Percentiles rank a stretch among this genome's conserved stretches.
phyloP scores from a whole-genome alignment of 2,329 filamentous ascomycete species.

The Penicillium hordei region DNA sequence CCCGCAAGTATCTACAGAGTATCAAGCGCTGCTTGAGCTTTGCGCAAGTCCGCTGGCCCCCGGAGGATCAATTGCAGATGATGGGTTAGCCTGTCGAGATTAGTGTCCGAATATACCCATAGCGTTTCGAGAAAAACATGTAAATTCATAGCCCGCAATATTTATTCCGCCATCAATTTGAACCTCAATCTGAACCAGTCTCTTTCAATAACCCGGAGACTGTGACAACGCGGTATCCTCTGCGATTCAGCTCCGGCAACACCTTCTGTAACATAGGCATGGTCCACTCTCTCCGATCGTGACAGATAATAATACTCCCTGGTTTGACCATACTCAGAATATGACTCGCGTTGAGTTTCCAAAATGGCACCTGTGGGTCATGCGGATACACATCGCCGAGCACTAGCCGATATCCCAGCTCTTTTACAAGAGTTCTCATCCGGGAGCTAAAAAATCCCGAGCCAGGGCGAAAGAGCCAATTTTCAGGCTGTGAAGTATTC shows the following conservation, averaged over 20 bases:
- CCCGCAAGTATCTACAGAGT: slow-evolving; percentile 92
- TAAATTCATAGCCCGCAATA: background rate
- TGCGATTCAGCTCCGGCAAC: slow-evolving; percentile 66
- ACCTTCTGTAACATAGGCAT: slow-evolving; percentile 72
- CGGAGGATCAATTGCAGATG: slow-evolving; percentile 84
- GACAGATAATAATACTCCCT: slow-evolving; percentile 79
- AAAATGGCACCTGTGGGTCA: slow-evolving; percentile 77
- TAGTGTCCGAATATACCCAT: slow-evolving; percentile 15
- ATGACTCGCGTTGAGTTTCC: slow-evolving; percentile 71
- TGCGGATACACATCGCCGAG: slow-evolving; percentile 85
- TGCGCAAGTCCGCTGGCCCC: slow-evolving; percentile 94
- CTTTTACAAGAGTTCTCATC: slow-evolving; percentile 63
- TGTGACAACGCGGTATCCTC: slow-evolving; percentile 71
- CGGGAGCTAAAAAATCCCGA: slow-evolving; percentile 75
- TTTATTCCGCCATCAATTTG: background rate
- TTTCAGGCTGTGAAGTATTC: slow-evolving; percentile 42
- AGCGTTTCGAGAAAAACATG: slow-evolving; percentile 6
- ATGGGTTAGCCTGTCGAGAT: slow-evolving; percentile 68
- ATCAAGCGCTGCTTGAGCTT: slow-evolving; percentile 97
- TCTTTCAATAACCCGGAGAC: slow-evolving; percentile 64
- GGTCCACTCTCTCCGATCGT: slow-evolving; percentile 83
- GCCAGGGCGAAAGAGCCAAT: slow-evolving; percentile 76
- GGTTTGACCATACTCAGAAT: slow-evolving; percentile 75
- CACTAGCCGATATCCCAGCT: slow-evolving; percentile 69
- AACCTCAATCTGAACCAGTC: slow-evolving; percentile 1